A percentile compares a stretch with the other conserved stretches of the same genome.
Conservation (phyloP, 106 monocot species). For the Dioscorea alata region DNA sequence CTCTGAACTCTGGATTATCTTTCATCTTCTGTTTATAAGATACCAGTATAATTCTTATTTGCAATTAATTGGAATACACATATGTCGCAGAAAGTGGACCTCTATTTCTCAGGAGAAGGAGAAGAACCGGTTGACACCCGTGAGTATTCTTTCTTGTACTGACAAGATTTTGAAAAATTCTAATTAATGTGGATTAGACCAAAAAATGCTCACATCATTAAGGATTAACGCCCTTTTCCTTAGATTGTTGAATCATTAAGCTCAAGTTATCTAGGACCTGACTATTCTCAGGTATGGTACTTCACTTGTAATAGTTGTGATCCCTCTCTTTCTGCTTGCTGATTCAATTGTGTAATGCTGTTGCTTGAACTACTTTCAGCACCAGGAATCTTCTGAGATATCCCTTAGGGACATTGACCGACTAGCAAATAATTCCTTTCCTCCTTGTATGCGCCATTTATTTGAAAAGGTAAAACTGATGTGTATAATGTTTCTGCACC, state of each 20-base stretch:
- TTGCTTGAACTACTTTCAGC: slow-evolving; percentile 24
- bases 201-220: not conserved
- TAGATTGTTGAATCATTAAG: slow-evolving; percentile 93
- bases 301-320: slow-evolving; percentile 1
- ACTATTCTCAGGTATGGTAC: slow-evolving; percentile 81
- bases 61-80: not conserved
- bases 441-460: slow-evolving; percentile 96
- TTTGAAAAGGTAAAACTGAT: slow-evolving; percentile 59
- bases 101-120: slow-evolving; percentile 70
- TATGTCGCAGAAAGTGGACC: slow-evolving; percentile 63
- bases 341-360: slow-evolving; percentile 2
- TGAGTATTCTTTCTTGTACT: slow-evolving; percentile 34
- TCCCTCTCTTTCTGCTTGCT: too few species aligned
- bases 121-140: slow-evolving; percentile 80
- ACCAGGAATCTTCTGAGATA: slow-evolving; percentile 56
- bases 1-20: too few species aligned
- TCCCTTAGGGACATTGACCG: slow-evolving; percentile 80
- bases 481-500: not conserved
- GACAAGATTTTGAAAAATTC: not conserved
- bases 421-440: slow-evolving; percentile 74
- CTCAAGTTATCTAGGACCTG: slow-evolving; percentile 78
- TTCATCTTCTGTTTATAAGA: too few species aligned
- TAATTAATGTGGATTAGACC: too few species aligned
- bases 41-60: not conserved
- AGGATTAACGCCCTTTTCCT: not conserved